phyloP scores from a whole-genome alignment of 768 basidiomycete species.

The Amanita pseudoporphyria region DNA sequence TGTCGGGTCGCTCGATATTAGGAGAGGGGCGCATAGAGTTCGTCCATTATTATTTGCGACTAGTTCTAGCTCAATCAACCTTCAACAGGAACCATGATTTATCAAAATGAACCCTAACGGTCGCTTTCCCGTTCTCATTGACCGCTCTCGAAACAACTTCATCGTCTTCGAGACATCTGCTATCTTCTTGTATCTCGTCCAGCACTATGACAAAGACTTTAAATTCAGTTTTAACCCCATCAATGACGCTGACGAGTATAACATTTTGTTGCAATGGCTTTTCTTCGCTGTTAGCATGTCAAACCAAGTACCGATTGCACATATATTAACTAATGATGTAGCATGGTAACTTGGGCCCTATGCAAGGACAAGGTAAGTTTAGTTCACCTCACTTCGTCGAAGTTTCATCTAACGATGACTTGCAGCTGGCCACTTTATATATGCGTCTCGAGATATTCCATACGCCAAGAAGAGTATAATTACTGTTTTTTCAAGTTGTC shows the following conservation, averaged over 20 bases:
- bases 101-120: conserved; percentile 67
- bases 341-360: conserved; percentile 81
- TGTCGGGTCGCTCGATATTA: too few species aligned
- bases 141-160: too few species aligned
- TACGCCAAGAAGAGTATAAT: too few species aligned
- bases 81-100: too few species aligned
- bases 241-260: conserved; percentile 48
- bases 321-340: conserved; percentile 17
- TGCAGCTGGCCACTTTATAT: not conserved
- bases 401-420: too few species aligned
- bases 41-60: not conserved
- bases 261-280: conserved; percentile 68
- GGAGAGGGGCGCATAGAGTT: too few species aligned
- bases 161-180: conserved; percentile 75
- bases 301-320: not conserved
- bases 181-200: conserved; percentile 74
- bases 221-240: conserved; percentile 55
- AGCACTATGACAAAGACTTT: conserved; percentile 60
- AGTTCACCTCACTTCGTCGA: not conserved
- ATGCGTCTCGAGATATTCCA: too few species aligned
- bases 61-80: not conserved
- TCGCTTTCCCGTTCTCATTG: conserved; percentile 58
- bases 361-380: conserved; percentile 59
- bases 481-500: too few species aligned
- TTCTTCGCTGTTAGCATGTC: conserved; percentile 30